Base-by-base conservation (phyloP, 345 rosid species). In the Balakata baccata region DNA sequence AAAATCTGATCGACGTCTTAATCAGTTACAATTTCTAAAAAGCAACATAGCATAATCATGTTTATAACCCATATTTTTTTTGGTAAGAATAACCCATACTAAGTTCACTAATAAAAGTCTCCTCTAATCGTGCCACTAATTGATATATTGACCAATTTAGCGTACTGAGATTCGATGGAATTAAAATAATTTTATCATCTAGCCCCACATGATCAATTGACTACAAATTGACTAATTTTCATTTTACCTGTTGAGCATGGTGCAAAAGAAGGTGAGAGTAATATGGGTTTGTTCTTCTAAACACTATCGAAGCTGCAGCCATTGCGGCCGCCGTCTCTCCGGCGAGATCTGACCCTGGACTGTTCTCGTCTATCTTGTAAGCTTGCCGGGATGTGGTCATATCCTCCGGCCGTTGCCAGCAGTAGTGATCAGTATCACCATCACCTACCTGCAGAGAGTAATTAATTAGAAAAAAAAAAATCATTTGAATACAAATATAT, bases 271-370 rank as follows among this genome's bases (percentile, higher is more conserved):
- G 47, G 63, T 80, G 46, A 16, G 97, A 70, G 14, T 89, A 88
- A 7, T 64, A 37, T 2, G 75, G 59, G 62, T 86, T 81, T 1
- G 13, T 45, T 0, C 53, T 10, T 38, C 18, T 62, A 68, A 91
- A 91, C 18, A 86, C 90, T 12, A 89, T 62, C 47, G 90, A 88
- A n/a, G 91, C 87, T 0, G 92, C 90, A 6, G 94, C 97, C 71
- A 91, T 74, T 0, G 94, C 92, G 1, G 91, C 91, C 0, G 94
- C 89, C 2, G 89, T 85, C 79, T 89, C 91, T 0, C 80, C 91
- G 0, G 97, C 90, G 0, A 91, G 81, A 53, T 91, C 92, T 8
- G 92, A 67, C n/a, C 97, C 94, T 0, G 92, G 97, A 59, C 85
- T 78, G 22, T 84, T 39, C 65, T 66, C 76, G 37, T 77, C 80